phyloP scores from a whole-genome alignment of 78 protist genomes.

The Dictyostelium discoideum region dicty_2.7 NC_007090.3:4400501-4401000 shows the following conservation, averaged over 20 bases:
- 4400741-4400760: conserved; percentile 74
- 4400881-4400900: conserved; percentile 95
- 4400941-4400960: conserved; percentile 88
- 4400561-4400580: too few relatives aligned
- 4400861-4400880: conserved; percentile 95
- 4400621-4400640: too few relatives aligned
- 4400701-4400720: neutral
- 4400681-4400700: neutral
- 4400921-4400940: conserved; percentile 85
- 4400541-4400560: too few relatives aligned
- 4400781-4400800: conserved; percentile 85
- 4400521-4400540: too few relatives aligned
- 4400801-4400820: conserved; percentile 98
- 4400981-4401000: conserved; percentile 88
- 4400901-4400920: conserved; percentile 77
- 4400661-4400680: too few relatives aligned
- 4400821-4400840: conserved; percentile 98
- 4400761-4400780: conserved; percentile 34
- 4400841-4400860: conserved; percentile 93
- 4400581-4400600: too few relatives aligned
- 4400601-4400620: too few relatives aligned
- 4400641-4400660: too few relatives aligned
- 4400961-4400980: conserved; percentile 93
- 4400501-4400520: too few relatives aligned
- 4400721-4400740: conserved; percentile 20